Conservation (phyloP, 2,329 filamentous ascomycete species). For the Ilyonectria sp. region DNA sequence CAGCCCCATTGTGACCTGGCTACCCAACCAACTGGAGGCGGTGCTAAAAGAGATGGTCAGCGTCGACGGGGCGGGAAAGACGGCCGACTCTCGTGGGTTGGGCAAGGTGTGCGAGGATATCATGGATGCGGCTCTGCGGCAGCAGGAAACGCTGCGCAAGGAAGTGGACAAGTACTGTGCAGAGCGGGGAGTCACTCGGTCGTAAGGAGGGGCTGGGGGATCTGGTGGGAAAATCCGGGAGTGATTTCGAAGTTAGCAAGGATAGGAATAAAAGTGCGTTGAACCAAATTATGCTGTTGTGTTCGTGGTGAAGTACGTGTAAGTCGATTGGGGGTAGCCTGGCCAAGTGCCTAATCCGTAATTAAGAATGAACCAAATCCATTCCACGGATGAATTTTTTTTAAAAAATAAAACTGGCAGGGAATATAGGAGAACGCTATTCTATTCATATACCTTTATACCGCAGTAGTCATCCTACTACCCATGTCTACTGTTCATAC, state of each 20-base stretch:
- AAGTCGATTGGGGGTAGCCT: too few relatives aligned
- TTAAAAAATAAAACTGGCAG: too few relatives aligned
- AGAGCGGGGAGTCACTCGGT: slow-evolving; percentile 65
- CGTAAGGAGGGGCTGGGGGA: slow-evolving; percentile 17
- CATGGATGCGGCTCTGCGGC: slow-evolving; percentile 76
- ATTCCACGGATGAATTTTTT: too few relatives aligned
- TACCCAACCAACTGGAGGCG: slow-evolving; percentile 85
- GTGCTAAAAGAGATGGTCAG: slow-evolving; percentile 80
- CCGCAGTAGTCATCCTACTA: too few relatives aligned
- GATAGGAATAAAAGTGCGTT: not conserved
- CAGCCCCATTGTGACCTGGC: slow-evolving; percentile 87
- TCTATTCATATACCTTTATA: too few relatives aligned
- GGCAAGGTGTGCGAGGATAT: slow-evolving; percentile 68
- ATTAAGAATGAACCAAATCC: too few relatives aligned
- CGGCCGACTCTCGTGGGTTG: slow-evolving; percentile 56
- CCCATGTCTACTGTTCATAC: too few relatives aligned
- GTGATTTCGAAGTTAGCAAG: not conserved
- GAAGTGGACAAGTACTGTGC: slow-evolving; percentile 83
- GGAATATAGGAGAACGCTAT: too few relatives aligned
- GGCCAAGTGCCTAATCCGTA: too few relatives aligned
- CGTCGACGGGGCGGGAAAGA: slow-evolving; percentile 61
- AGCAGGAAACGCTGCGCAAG: slow-evolving; percentile 77
- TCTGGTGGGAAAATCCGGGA: not conserved
- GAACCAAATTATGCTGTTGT: not conserved
- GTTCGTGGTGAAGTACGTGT: too few relatives aligned